Evolutionary conservation across 495 filamentous ascomycete genomes (phyloP).

Genomic region (Xylaria cubensis): DNA sequence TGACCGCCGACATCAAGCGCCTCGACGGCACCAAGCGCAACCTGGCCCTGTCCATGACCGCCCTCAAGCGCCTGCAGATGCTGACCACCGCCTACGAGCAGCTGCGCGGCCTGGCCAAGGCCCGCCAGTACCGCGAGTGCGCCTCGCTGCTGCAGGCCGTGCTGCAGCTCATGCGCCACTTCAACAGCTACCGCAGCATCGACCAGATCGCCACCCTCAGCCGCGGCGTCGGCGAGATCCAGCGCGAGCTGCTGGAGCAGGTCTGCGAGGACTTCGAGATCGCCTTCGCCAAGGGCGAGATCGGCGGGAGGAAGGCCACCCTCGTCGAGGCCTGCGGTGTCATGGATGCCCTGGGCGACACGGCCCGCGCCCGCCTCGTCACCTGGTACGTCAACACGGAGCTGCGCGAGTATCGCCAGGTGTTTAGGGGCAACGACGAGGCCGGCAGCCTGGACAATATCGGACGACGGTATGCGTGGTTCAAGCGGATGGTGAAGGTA

Average conservation of each 20-base stretch:
- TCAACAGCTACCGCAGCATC: conserved; percentile 96
- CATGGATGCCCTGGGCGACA: conserved; percentile 94
- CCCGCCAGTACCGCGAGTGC: conserved; percentile 94
- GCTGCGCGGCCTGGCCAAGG: conserved; percentile 80
- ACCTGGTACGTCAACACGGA: conserved; percentile 99
- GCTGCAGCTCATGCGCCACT: conserved; percentile 97
- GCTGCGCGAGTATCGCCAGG: conserved; percentile 91
- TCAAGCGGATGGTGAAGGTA: conserved; percentile 91
- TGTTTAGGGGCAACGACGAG: conserved; percentile 96
- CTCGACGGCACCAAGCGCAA: conserved; percentile 96
- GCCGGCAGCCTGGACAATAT: conserved; percentile 98
- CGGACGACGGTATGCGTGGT: conserved; percentile 92
- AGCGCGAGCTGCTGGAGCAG: conserved; percentile 92
- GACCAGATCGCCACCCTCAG: conserved; percentile 96
- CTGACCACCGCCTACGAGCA: conserved; percentile 98
- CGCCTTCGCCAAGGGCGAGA: conserved; percentile 88
- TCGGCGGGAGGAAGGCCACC: conserved; percentile 69
- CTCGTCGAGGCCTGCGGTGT: conserved; percentile 89
- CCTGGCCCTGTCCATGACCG: conserved; percentile 96
- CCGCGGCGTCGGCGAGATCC: conserved; percentile 91
- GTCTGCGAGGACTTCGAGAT: conserved; percentile 98
- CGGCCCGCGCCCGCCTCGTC: conserved; percentile 79
- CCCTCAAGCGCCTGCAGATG: conserved; percentile 97
- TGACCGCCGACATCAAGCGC: conserved; percentile 99
- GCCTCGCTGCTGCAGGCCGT: conserved; percentile 94